A percentile compares a stretch with the other conserved stretches of the same genome.
Conservation (phyloP, 2,329 filamentous ascomycete species). For the Alternaria ventricosa region DNA sequence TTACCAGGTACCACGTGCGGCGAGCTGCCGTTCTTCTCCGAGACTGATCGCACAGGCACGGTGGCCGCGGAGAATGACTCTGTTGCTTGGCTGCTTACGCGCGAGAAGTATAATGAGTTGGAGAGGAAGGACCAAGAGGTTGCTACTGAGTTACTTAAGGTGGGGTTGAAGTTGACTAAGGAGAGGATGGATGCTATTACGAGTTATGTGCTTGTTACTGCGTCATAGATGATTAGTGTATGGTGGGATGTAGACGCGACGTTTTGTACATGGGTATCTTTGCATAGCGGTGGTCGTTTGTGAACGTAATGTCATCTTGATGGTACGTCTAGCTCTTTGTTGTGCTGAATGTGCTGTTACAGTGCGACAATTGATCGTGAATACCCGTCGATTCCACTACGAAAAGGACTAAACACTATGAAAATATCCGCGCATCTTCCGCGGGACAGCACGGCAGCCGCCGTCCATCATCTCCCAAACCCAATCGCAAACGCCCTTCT, state of each 20-base stretch:
- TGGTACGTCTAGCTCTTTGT: too few relatives aligned
- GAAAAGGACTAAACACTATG: too few relatives aligned
- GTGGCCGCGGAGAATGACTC: conserved; percentile 83
- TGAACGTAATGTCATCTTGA: background rate
- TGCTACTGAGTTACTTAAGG: conserved; percentile 80
- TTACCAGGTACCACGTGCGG: conserved; percentile 94
- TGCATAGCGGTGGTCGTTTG: background rate
- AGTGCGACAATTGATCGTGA: too few relatives aligned
- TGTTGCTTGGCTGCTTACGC: conserved; percentile 81
- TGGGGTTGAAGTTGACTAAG: conserved; percentile 91
- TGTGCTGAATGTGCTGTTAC: too few relatives aligned
- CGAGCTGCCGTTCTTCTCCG: conserved; percentile 94
- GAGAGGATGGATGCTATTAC: conserved; percentile 84
- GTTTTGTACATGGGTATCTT: background rate
- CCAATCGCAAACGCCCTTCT: too few relatives aligned
- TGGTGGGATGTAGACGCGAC: background rate
- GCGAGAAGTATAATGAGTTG: conserved; percentile 72
- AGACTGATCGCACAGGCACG: conserved; percentile 85
- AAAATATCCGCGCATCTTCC: too few relatives aligned
- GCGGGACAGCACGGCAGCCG: too few relatives aligned
- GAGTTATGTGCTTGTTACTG: conserved; percentile 47
- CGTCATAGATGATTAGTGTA: conserved; percentile 22
- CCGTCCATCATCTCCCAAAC: too few relatives aligned
- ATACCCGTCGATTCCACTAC: too few relatives aligned
- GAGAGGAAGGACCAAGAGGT: conserved; percentile 77